phyloP scores from a whole-genome alignment of 1,284 basidiomycete species.

The Ganoderma multipileum region DNA sequence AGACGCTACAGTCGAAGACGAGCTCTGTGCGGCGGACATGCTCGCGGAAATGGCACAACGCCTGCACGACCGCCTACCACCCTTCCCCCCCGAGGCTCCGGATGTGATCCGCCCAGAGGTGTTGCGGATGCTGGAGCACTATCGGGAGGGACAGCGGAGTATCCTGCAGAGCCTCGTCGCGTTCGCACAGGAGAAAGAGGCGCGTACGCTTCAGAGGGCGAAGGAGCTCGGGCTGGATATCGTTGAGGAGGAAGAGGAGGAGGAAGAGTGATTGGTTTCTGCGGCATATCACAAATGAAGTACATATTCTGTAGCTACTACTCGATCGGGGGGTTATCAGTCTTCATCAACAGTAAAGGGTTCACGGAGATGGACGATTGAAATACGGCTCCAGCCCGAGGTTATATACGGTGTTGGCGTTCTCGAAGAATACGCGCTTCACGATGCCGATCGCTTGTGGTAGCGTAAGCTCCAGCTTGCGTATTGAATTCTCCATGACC shows the following conservation, averaged over 20 bases:
- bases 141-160: conserved; percentile 59
- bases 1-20: conserved; percentile 52
- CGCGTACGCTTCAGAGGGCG: conserved; percentile 52
- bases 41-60: conserved; percentile 69
- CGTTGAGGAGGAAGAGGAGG: conserved; percentile 50
- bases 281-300: background rate
- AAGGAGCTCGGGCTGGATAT: conserved; percentile 58
- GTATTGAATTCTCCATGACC: conserved; percentile 58
- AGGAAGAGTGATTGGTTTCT: conserved; percentile 6
- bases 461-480: conserved; percentile 53
- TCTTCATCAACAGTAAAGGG: background rate
- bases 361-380: conserved; percentile 7
- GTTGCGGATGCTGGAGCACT: conserved; percentile 60
- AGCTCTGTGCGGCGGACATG: conserved; percentile 69
- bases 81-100: conserved; percentile 27
- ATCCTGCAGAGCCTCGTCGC: conserved; percentile 50
- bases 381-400: conserved; percentile 49
- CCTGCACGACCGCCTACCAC: conserved; percentile 60
- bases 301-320: background rate
- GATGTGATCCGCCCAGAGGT: conserved; percentile 55
- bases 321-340: background rate
- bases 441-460: conserved; percentile 55
- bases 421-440: conserved; percentile 62
- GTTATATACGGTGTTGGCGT: conserved; percentile 62
- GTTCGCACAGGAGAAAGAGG: conserved; percentile 53